phyloP scores from a whole-genome alignment of 345 rosid genomes.

The Hypericum androsaemum region DNA sequence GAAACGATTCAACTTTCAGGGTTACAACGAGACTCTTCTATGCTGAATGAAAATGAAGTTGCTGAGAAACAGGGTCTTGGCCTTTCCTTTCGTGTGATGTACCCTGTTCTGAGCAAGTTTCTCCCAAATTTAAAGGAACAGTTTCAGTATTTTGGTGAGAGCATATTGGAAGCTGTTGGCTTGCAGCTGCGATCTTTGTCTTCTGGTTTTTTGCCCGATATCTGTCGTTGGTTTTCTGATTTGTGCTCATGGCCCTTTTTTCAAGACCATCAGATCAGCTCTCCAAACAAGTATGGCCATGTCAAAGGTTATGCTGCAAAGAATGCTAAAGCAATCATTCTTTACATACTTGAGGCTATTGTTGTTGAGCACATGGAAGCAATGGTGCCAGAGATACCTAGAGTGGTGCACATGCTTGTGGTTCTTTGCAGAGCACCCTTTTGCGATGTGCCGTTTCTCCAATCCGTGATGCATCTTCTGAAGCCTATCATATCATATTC shows the following conservation, averaged over 20 bases:
- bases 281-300: constrained; percentile 22
- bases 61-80: constrained; percentile 23
- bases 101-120: constrained; percentile 54
- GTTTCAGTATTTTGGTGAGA: constrained; percentile 59
- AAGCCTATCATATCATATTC: constrained; percentile 73
- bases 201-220: constrained; percentile 48
- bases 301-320: constrained; percentile 56
- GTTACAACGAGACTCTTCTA: constrained; percentile 13
- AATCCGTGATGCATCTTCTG: constrained; percentile 40
- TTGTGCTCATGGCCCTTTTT: constrained; percentile 54
- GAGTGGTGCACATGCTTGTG: constrained; percentile 56
- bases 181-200: constrained; percentile 60
- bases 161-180: constrained; percentile 67
- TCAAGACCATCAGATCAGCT: constrained; percentile 17
- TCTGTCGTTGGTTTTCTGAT: constrained; percentile 82
- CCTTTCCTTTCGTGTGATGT: constrained; percentile 45
- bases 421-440: constrained; percentile 55
- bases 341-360: constrained; percentile 61
- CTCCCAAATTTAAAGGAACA: constrained; percentile 63
- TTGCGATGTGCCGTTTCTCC: constrained; percentile 58
- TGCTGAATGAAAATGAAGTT: constrained; percentile 17
- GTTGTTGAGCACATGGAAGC: constrained; percentile 70
- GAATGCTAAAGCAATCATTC: constrained; percentile 69
- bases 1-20: constrained; percentile 20
- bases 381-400: constrained; percentile 73